phyloP scores from a whole-genome alignment of 441 rosid species.

The Populus hybrid region DNA sequence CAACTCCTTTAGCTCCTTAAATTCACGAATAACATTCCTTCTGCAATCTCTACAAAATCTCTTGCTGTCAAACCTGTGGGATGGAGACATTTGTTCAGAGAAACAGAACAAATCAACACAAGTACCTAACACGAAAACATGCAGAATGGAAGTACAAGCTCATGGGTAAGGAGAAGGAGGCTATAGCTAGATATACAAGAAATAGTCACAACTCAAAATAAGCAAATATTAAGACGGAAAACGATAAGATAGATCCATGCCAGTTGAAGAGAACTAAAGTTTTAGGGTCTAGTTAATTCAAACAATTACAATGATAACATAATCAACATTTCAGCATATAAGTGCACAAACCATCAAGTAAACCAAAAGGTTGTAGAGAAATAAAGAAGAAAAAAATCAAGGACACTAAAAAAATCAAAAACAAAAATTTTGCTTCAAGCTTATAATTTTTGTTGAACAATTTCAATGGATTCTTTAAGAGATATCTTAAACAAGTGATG shows the following conservation, averaged over 20 bases:
- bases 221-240: background rate
- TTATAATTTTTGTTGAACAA: background rate
- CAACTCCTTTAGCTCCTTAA: conserved; percentile 92
- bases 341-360: conserved; percentile 1
- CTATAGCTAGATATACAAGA: background rate
- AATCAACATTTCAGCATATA: background rate
- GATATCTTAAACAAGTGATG: background rate
- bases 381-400: background rate
- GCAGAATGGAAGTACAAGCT: conserved; percentile 14
- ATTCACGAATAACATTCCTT: conserved; percentile 91
- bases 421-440: background rate
- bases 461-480: conserved; percentile 2
- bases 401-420: background rate
- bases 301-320: background rate
- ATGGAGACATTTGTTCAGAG: conserved; percentile 21
- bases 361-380: background rate
- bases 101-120: background rate
- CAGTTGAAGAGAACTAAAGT: background rate
- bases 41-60: conserved; percentile 98
- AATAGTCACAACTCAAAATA: background rate
- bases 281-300: background rate
- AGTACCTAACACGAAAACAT: conserved; percentile 5
- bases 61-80: conserved; percentile 92
- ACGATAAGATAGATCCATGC: background rate
- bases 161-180: background rate